phyloP scores from a whole-genome alignment of 2,329 filamentous ascomycete genomes.

The Colletotrichum caudatum region DNA sequence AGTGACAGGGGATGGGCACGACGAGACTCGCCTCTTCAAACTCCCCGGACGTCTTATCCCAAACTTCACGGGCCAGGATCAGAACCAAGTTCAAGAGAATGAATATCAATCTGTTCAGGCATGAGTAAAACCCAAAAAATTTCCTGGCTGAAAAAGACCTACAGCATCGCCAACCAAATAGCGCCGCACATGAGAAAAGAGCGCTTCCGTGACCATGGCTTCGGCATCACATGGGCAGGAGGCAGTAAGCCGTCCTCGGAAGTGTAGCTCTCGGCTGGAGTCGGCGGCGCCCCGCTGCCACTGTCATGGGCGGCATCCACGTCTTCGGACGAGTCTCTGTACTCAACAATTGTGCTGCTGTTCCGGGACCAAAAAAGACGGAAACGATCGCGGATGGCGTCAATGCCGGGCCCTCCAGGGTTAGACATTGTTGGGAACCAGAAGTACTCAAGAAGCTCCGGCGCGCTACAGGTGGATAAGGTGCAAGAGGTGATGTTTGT shows the following conservation, averaged over 20 bases:
- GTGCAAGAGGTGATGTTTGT: neutral
- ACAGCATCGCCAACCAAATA: slow-evolving; percentile 39
- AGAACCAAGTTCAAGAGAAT: slow-evolving; percentile 36
- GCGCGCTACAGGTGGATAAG: neutral
- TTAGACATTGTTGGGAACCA: slow-evolving; percentile 14
- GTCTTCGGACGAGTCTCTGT: slow-evolving; percentile 28
- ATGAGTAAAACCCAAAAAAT: neutral
- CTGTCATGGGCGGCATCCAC: slow-evolving; percentile 3
- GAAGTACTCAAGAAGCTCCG: neutral
- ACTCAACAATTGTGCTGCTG: slow-evolving; percentile 10
- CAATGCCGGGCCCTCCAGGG: slow-evolving; percentile 9
- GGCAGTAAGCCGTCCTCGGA: slow-evolving; percentile 31
- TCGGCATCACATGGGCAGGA: slow-evolving; percentile 30
- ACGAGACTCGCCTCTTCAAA: slow-evolving; percentile 46
- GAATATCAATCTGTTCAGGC: slow-evolving; percentile 29
- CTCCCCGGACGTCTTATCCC: slow-evolving; percentile 20
- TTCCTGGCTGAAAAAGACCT: neutral
- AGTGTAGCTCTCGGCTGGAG: slow-evolving; percentile 28
- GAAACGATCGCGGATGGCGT: slow-evolving; percentile 34
- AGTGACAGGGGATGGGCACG: slow-evolving; percentile 70
- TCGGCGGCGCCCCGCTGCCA: slow-evolving; percentile 8
- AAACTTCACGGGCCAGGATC: slow-evolving; percentile 32
- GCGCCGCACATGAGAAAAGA: slow-evolving; percentile 39
- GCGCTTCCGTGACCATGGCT: slow-evolving; percentile 34
- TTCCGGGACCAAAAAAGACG: slow-evolving; percentile 30